These are phyloP conservation scores for Climacium dendroides DNA, from an alignment of 225 moss, liverwort and hornwort genomes.

Conservation along the genomic window DNA sequence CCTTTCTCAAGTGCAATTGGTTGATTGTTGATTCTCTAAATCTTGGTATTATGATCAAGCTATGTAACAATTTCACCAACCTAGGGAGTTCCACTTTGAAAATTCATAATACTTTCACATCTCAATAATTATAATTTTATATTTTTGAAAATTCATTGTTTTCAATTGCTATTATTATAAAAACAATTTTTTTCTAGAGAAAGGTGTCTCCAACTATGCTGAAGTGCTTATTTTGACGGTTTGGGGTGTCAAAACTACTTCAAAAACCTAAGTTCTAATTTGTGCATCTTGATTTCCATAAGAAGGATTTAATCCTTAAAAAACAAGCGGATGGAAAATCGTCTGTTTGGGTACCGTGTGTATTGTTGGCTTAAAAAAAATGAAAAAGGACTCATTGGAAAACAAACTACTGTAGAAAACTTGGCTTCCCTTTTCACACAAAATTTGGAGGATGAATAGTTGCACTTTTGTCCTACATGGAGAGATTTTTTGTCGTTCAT, in stretches of 20 bases:
- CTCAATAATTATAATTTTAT: no score
- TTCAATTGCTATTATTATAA: not conserved
- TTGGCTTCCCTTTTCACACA: no score
- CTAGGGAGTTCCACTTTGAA: not conserved
- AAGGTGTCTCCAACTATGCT: not conserved
- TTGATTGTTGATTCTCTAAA: rapidly evolving
- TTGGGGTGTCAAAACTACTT: not conserved
- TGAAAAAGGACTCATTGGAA: no score
- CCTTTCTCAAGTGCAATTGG: rapidly evolving
- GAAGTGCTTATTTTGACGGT: rapidly evolving
- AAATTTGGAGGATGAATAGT: no score
- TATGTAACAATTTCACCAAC: rapidly evolving
- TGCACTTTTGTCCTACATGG: no score
- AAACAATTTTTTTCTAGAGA: rapidly evolving
- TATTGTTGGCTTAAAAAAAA: no score
- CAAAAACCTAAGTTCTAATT: not conserved
- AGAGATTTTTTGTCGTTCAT: no score
- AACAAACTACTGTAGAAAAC: no score
- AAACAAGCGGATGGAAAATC: no score
- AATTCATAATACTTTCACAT: not conserved
- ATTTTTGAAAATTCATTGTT: not conserved
- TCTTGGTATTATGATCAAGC: not conserved
- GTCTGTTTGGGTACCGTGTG: no score
- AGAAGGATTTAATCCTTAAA: no score
- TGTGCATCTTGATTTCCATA: no score